Percentiles rank a stretch among this genome's conserved stretches.
These are phyloP conservation scores for Cylindricascospora bacillispora DNA, from an alignment of 1,139 yeast species.

Conservation along the genomic window DNA sequence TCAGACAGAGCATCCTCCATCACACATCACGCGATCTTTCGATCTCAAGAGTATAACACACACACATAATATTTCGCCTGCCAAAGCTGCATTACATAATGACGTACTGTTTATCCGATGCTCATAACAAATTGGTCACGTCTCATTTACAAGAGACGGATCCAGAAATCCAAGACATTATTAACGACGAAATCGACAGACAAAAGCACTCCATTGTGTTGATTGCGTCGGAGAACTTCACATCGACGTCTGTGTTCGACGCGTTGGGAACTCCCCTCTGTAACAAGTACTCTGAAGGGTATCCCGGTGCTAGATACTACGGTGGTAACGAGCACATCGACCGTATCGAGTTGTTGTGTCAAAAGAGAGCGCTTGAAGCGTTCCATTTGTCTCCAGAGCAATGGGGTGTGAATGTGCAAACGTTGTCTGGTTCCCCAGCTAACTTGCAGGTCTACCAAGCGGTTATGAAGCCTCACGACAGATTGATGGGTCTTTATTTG, in stretches of 20 bases:
- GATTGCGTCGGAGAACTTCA: conserved; percentile 95
- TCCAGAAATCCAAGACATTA: conserved; percentile 72
- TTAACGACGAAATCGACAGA: conserved; percentile 80
- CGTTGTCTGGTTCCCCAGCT: conserved; percentile 95
- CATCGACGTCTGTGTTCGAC: conserved; percentile 92
- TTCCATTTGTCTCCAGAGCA: conserved; percentile 65
- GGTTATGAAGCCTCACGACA: conserved; percentile 83
- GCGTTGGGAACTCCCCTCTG: conserved; percentile 97
- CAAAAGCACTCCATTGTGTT: conserved; percentile 89
- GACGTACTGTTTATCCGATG: conserved; percentile 49
- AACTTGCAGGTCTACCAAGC: conserved; percentile 95
- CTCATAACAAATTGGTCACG: conserved; percentile 55
- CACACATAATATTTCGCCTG: too few species aligned
- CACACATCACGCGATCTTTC: too few species aligned
- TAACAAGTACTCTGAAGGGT: conserved; percentile 78
- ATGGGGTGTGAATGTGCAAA: conserved; percentile 98
- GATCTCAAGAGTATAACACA: too few species aligned
- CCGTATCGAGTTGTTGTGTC: conserved; percentile 83
- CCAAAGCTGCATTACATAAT: conserved; percentile 3
- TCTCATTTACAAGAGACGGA: conserved; percentile 63
- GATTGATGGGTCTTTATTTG: conserved; percentile 92
- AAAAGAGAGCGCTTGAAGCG: conserved; percentile 83
- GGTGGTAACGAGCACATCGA: conserved; percentile 93
- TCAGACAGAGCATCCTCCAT: too few species aligned
- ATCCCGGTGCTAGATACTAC: conserved; percentile 80